Conservation (phyloP, 257 asterid species). For the Ilex asprella region DNA sequence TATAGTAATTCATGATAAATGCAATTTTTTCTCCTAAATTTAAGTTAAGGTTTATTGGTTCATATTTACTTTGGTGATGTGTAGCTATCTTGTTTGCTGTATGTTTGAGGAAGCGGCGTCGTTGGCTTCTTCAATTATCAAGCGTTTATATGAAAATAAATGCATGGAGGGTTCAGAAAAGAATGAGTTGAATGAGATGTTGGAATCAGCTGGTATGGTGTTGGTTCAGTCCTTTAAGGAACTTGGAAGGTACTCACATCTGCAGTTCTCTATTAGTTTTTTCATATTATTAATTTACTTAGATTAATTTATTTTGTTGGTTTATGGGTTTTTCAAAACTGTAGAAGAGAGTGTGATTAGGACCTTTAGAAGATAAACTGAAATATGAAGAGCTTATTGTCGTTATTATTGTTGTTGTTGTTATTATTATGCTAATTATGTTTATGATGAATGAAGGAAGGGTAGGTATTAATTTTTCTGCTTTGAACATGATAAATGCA, state of each 20-base stretch:
- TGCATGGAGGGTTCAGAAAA: constrained; percentile 13
- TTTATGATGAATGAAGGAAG: too few species aligned
- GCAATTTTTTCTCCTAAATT: too few species aligned
- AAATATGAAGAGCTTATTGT: too few species aligned
- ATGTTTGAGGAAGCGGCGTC: constrained; percentile 64
- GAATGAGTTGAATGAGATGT: constrained; percentile 44
- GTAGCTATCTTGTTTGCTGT: constrained; percentile 69
- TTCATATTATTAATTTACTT: not conserved
- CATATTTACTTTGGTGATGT: constrained; percentile 8
- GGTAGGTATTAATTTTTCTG: too few species aligned
- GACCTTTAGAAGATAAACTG: too few species aligned
- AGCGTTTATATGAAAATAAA: constrained; percentile 27
- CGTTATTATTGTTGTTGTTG: too few species aligned
- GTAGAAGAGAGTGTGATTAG: too few species aligned
- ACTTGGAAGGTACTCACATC: constrained; percentile 42
- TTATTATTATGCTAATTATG: too few species aligned
- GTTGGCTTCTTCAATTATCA: constrained; percentile 48
- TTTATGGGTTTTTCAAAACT: too few species aligned
- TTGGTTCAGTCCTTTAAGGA: constrained; percentile 72
- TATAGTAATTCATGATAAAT: too few species aligned
- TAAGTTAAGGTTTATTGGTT: not conserved
- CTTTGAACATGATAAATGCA: too few species aligned
- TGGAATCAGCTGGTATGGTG: constrained; percentile 90
- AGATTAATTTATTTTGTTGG: not conserved
- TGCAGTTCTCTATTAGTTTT: not conserved